Evolutionary conservation across 352 stramenopile genomes (phyloP), one percentile per base, ranked within the genome.

Genomic region (Phytophthora pseudosyringae): DNA sequence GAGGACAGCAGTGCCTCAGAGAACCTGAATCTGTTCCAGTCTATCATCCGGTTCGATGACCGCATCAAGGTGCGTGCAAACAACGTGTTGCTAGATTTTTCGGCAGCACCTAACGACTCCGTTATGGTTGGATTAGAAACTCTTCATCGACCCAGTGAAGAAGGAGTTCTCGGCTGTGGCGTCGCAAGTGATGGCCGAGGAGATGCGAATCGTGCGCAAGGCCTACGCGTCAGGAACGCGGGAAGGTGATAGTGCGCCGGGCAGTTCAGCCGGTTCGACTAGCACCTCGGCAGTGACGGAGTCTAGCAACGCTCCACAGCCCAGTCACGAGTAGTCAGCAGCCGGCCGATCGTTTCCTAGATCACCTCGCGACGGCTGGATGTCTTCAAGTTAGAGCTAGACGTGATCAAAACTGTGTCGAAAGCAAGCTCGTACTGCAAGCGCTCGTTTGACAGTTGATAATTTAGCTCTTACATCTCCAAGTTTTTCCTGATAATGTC

Each of bases 101-200:
- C 21, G 21, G 21, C 21, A 21, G 21, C 21, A 21, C 21, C 21
- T 21, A 2, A 21, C 21, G 21, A 21, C 21, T 48, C 26, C 32
- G 6, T 8, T 44, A 21, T 62, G 16, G 11, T 50, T 50, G 44
- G 2, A 21, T 4, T 54, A 93, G 85, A 95, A 95, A 91, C 71
- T 93, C 21, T 78, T 95, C 46, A 86, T 95, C 26, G 85, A 94
- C 29, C 81, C 83, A 3, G 73, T 93, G 9, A 91, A 90, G 58
- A 94, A 94, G 48, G 85, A 95, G 35, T 91, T 93, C 50, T 84
- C 80, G 4, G 73, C 69, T 0, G 77, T 93, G 29, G 83, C 87
- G 1, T 59, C 71, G 21, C 73, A 75, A 29, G 73, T 91, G 8
- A 69, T 95, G 31, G 62, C 71, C 0, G 76, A 90, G 12, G 84